phyloP scores from a whole-genome alignment of 805 yeast genomes.

The Lachancea waltii region DNA sequence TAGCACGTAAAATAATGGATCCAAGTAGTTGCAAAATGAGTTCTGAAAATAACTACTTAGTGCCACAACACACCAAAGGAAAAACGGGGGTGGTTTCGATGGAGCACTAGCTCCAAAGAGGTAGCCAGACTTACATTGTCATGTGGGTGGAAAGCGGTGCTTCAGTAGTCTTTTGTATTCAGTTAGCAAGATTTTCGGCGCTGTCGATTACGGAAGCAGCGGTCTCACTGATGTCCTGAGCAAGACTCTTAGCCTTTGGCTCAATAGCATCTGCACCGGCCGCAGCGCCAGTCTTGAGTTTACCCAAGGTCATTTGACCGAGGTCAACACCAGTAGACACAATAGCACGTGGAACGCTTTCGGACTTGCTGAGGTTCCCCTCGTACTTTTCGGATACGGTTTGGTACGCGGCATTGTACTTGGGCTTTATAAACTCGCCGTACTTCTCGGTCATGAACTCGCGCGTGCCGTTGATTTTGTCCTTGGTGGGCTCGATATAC shows the following conservation, averaged over 20 bases:
- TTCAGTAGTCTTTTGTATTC: not conserved
- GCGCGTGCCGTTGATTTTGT: constrained; percentile 19
- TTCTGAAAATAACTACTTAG: too few relatives aligned
- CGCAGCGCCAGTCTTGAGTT: constrained; percentile 17
- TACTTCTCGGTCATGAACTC: constrained; percentile 22
- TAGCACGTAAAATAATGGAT: too few relatives aligned
- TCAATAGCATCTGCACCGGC: constrained; percentile 9
- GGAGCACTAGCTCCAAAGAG: too few relatives aligned
- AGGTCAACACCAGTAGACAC: constrained; percentile 30
- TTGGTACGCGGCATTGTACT: constrained; percentile 23
- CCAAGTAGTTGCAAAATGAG: too few relatives aligned
- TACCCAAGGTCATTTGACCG: constrained; percentile 26
- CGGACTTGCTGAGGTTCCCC: constrained; percentile 23
- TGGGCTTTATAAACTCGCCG: constrained; percentile 20
- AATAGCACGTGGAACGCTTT: constrained; percentile 30
- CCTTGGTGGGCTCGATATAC: constrained; percentile 17
- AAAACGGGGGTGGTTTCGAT: too few relatives aligned
- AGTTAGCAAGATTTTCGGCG: constrained; percentile 2
- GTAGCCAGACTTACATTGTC: too few relatives aligned
- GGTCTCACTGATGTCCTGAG: constrained; percentile 7
- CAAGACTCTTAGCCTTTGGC: constrained; percentile 7
- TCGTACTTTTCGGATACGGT: constrained; percentile 27
- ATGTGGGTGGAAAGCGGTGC: not conserved
- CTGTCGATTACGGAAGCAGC: constrained; percentile 5
- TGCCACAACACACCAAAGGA: too few relatives aligned